Base-by-base conservation (phyloP, 176 grass and related monocot genomes). In the Triticum aestivum region DNA sequence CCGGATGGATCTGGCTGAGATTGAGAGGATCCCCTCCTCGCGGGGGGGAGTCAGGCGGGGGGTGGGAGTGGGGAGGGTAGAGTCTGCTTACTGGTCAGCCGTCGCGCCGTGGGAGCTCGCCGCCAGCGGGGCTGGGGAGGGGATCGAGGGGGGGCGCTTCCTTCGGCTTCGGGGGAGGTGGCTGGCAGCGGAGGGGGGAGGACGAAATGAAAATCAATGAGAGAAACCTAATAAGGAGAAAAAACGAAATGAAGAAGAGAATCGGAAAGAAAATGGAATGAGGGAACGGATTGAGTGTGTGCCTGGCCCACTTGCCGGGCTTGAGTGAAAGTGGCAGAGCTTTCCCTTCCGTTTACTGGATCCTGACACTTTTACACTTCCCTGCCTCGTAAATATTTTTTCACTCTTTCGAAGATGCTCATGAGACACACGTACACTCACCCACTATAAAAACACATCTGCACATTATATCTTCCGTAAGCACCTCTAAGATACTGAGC, bases 1-100 rank as follows among this genome's bases (percentile, higher is more conserved):
- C 13, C 73, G 5, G 11, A 38, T 8, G 87, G 80, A 88, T 88
- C 87, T 88, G 80, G 32, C 49, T 61, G 21, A 23, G 86, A 61
- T 9, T 15, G 63, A 29, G 73, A 69, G 72, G 73, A 26, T 47
- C 37, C 35, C 24, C 9, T 6, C 15, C 65, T 18, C 20, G n/a
- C 51, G 4, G 32, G 49, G 47, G n/a, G 54, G 70, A 52, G 23
- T 15, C 81, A 23, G 4, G n/a, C 17, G 37, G 35, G 13, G 73
- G 34, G 42, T 26, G 11, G 24, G 7, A 44, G 41, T 44, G 26
- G 47, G 27, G 20, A 49, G 80, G 65, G 1, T 26, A 4, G 1
- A 26, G 37, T 41, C 26, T 61, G 59, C 80, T 58, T 83, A 83
- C 81, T 20, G 24, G 34, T 24, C 44, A 88, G 13, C 39, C 42